Conservation (phyloP, 495 filamentous ascomycete species). For the Penicillium subrubescens region DNA sequence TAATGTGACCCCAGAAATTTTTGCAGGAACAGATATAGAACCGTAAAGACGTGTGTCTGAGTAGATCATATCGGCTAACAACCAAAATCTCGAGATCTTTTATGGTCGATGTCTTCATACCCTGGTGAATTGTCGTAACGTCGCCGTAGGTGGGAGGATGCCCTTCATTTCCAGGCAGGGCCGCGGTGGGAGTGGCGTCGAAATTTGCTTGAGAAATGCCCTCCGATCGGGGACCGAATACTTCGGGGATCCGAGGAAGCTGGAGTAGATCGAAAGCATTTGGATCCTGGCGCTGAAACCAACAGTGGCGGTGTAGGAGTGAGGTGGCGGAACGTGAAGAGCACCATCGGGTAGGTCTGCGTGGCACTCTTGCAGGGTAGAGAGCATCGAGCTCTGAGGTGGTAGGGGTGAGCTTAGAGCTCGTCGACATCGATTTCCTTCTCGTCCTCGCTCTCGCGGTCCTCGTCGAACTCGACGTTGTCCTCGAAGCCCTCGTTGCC, state of each 20-base stretch:
- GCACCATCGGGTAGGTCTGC: slow-evolving; percentile 30
- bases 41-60: slow-evolving; percentile 10
- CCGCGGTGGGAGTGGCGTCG: slow-evolving; percentile 17
- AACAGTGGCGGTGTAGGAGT: slow-evolving; percentile 25
- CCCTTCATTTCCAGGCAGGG: slow-evolving; percentile 22
- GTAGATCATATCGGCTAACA: slow-evolving; percentile 20
- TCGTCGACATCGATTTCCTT: slow-evolving; percentile 64
- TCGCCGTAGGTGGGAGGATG: slow-evolving; percentile 14
- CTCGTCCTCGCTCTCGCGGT: slow-evolving; percentile 58
- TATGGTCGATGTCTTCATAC: slow-evolving; percentile 30
- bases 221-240: slow-evolving; percentile 11
- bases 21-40: slow-evolving; percentile 27
- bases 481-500: slow-evolving; percentile 62
- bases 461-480: slow-evolving; percentile 64
- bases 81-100: slow-evolving; percentile 22
- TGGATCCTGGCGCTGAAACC: slow-evolving; percentile 22
- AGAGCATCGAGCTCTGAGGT: slow-evolving; percentile 35
- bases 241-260: slow-evolving; percentile 11
- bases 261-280: slow-evolving; percentile 17
- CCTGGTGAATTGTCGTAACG: slow-evolving; percentile 30
- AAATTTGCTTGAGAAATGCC: slow-evolving; percentile 11
- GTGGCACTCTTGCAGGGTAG: slow-evolving; percentile 41
- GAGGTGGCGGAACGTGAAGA: slow-evolving; percentile 31
- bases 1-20: slow-evolving; percentile 21
- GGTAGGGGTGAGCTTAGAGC: slow-evolving; percentile 46